Percentiles rank a stretch among this genome's conserved stretches.
Evolutionary conservation across 257 asterid species (phyloP).

Genomic region (Nicotiana sylvestris): DNA sequence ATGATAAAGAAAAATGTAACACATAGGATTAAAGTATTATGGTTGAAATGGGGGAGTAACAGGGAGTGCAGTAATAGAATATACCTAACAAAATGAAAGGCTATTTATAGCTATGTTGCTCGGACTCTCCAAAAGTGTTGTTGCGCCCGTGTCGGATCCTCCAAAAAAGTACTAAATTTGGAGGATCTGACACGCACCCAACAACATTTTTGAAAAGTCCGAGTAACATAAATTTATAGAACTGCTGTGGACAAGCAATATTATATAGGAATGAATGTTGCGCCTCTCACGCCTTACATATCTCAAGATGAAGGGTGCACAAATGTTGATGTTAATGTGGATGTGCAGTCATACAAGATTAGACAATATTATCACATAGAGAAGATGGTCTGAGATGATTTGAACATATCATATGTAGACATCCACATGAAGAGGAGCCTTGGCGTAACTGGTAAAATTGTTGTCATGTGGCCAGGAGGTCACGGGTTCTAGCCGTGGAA

Average conservation of each 20-base stretch:
- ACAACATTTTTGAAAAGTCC: no score
- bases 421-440: not conserved
- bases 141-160: no score
- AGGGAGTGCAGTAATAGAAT: not conserved
- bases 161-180: no score
- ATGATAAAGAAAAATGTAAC: not conserved
- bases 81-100: not conserved
- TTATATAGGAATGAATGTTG: not conserved
- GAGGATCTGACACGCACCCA: no score
- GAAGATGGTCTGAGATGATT: not conserved
- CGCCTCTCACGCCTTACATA: not conserved
- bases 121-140: no score
- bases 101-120: no score
- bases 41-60: not conserved
- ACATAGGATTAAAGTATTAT: not conserved
- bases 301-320: not conserved
- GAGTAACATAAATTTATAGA: no score
- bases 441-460: no score
- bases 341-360: not conserved
- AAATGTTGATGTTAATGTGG: not conserved
- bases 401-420: not conserved
- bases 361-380: not conserved
- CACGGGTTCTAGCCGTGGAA: no score
- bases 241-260: not conserved
- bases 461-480: no score